A percentile compares a stretch with the other conserved stretches of the same genome.
Evolutionary conservation across 306 rosid genomes (phyloP).

Genomic region (Malus domestica): DNA sequence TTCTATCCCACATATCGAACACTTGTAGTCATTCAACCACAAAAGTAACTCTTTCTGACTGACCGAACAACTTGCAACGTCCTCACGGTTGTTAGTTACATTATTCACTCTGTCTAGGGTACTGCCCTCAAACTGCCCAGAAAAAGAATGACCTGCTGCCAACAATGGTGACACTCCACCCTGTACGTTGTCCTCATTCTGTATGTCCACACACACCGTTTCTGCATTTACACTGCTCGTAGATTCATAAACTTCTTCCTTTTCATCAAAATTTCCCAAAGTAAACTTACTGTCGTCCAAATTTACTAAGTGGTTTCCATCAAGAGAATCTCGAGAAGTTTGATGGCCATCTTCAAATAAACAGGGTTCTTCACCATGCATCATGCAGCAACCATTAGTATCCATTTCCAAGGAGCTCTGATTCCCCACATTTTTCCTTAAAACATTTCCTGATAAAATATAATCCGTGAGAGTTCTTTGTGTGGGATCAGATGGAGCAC

Average conservation of each 20-base stretch:
- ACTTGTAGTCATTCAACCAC: constrained; percentile 78
- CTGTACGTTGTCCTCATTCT: not conserved
- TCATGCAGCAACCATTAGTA: constrained; percentile 19
- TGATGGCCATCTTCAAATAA: constrained; percentile 25
- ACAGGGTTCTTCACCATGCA: constrained; percentile 41
- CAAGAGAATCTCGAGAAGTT: constrained; percentile 25
- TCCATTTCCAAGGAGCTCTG: constrained; percentile 27
- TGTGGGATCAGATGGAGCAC: constrained; percentile 47
- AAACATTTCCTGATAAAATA: constrained; percentile 43
- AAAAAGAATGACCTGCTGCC: constrained; percentile 28
- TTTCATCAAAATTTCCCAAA: constrained; percentile 19
- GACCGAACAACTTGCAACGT: constrained; percentile 25
- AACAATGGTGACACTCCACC: constrained; percentile 1
- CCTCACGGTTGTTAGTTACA: constrained; percentile 16
- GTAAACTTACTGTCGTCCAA: constrained; percentile 21
- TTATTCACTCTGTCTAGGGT: constrained; percentile 15
- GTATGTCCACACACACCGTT: constrained; percentile 11
- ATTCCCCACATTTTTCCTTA: constrained; percentile 22
- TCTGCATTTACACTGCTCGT: constrained; percentile 6
- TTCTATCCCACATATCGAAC: constrained; percentile 81
- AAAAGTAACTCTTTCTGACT: constrained; percentile 24
- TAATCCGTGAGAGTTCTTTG: constrained; percentile 68
- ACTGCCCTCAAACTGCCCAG: constrained; percentile 21
- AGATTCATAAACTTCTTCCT: constrained; percentile 20
- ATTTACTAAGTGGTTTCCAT: constrained; percentile 24